Percentiles rank a stretch among this genome's conserved stretches.
phyloP scores from a whole-genome alignment of 148 eudicot species.

The Pharnaceum exiguum region DNA sequence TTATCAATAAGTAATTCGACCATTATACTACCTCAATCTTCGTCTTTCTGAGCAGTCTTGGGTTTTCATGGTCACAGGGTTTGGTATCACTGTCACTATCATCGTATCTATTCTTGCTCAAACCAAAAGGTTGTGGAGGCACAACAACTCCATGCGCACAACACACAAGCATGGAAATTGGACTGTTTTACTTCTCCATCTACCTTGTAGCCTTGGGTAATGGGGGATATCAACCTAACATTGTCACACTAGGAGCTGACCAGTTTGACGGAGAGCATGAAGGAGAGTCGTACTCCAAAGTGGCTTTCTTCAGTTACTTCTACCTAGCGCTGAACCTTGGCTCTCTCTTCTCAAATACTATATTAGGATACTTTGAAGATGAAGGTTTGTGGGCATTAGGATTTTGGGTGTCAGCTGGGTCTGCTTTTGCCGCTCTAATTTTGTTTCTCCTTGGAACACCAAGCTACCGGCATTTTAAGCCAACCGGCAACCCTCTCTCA shows the following conservation, averaged over 20 bases:
- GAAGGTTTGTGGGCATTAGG: conserved; percentile 85
- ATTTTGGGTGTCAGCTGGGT: conserved; percentile 71
- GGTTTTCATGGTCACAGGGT: conserved; percentile 44
- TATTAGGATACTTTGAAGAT: conserved; percentile 71
- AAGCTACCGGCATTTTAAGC: conserved; percentile 68
- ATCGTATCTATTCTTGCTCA: conserved; percentile 60
- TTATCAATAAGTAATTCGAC: not conserved
- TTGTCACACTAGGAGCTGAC: conserved; percentile 90
- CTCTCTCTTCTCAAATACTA: conserved; percentile 70
- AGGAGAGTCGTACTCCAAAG: conserved; percentile 60
- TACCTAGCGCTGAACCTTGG: conserved; percentile 87
- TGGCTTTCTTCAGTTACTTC: conserved; percentile 88
- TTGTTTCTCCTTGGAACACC: conserved; percentile 67
- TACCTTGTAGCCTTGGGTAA: conserved; percentile 81
- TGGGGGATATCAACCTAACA: conserved; percentile 90
- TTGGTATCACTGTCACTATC: conserved; percentile 48
- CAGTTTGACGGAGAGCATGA: conserved; percentile 75
- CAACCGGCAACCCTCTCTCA: conserved; percentile 74
- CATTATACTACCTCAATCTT: not conserved
- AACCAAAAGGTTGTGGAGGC: conserved; percentile 71
- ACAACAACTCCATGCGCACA: conserved; percentile 34
- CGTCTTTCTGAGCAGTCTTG: not conserved
- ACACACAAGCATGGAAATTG: conserved; percentile 65
- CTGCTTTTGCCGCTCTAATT: conserved; percentile 61
- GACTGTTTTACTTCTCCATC: conserved; percentile 66